Evolutionary conservation across 2,329 filamentous ascomycete genomes (phyloP).

Genomic region (Aotearoamyces nothofagi): DNA sequence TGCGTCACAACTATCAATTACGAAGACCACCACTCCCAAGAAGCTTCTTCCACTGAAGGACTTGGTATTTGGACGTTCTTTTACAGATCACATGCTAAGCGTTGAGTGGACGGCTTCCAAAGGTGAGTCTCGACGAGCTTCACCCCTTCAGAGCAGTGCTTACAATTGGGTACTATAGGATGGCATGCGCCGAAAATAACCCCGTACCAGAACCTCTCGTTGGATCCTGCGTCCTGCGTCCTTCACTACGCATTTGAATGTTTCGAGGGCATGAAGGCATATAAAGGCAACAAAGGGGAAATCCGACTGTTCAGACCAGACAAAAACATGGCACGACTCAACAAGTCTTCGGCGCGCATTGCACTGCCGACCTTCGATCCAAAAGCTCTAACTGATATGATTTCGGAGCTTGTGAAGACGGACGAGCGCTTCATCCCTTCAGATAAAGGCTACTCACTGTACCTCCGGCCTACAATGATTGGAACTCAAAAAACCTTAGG

Average conservation of each 20-base stretch:
- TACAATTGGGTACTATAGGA: conserved; percentile 20
- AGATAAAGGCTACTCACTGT: conserved; percentile 80
- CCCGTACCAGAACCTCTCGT: conserved; percentile 92
- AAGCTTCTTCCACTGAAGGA: conserved; percentile 58
- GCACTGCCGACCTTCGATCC: conserved; percentile 77
- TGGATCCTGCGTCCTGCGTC: conserved; percentile 91
- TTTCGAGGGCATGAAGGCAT: conserved; percentile 99
- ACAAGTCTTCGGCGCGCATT: conserved; percentile 82
- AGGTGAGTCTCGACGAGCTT: conserved; percentile 21
- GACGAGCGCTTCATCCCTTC: conserved; percentile 85
- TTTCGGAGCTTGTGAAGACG: conserved; percentile 63
- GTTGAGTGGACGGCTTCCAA: conserved; percentile 79
- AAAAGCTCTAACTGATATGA: conserved; percentile 61
- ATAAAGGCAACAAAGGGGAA: conserved; percentile 68
- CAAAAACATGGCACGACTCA: conserved; percentile 91
- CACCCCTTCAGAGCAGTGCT: background rate
- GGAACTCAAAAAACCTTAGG: conserved; percentile 91
- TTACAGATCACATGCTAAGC: conserved; percentile 98
- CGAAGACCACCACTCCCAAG: conserved; percentile 64
- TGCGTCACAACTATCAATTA: conserved; percentile 58
- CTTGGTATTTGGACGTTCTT: conserved; percentile 78
- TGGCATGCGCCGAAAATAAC: conserved; percentile 75
- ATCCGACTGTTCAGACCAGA: conserved; percentile 86
- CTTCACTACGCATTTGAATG: conserved; percentile 98
- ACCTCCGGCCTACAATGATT: conserved; percentile 92